These are phyloP conservation scores for Chalaropsis ovoidea DNA, from an alignment of 2,329 filamentous ascomycete genomes.

Conservation along the genomic window DNA sequence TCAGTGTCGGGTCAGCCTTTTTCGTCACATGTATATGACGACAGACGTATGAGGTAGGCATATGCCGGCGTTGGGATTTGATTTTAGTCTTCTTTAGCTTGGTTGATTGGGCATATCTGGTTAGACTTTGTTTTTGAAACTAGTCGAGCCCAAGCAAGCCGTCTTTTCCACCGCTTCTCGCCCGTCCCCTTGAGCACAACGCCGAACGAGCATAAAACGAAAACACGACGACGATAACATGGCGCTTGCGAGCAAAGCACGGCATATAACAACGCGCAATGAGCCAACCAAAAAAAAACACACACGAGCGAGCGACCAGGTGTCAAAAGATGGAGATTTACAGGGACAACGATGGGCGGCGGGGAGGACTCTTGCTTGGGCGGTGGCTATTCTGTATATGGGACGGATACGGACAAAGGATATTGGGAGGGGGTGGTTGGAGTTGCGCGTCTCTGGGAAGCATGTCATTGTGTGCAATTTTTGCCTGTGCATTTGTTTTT, in stretches of 20 bases:
- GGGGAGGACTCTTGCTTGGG: conserved; percentile 14
- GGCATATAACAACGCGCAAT: background rate
- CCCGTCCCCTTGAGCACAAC: background rate
- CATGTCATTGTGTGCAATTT: conserved; percentile 23
- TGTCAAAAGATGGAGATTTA: conserved; percentile 15
- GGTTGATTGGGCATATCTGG: conserved; percentile 5
- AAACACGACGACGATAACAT: background rate
- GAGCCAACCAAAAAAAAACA: background rate
- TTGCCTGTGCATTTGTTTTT: conserved; percentile 19
- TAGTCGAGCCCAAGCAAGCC: conserved; percentile 9
- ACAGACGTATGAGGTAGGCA: conserved; percentile 12
- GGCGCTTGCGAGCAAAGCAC: background rate
- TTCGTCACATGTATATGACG: background rate
- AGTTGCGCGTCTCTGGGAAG: conserved; percentile 23
- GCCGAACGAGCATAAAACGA: background rate
- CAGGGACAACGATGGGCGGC: background rate
- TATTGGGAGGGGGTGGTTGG: conserved; percentile 18
- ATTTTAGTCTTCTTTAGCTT: conserved; percentile 14
- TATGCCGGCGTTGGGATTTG: conserved; percentile 13
- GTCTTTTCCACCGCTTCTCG: background rate
- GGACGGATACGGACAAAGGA: conserved; percentile 22
- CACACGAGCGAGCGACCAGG: background rate
- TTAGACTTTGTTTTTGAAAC: conserved; percentile 16
- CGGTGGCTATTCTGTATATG: conserved; percentile 22
- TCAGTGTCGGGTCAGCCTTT: conserved; percentile 9